Percentiles rank a stretch among this genome's conserved stretches.
These are phyloP conservation scores for Hypoxylon rickii DNA, from an alignment of 495 filamentous ascomycete genomes.

Conservation along the genomic window DNA sequence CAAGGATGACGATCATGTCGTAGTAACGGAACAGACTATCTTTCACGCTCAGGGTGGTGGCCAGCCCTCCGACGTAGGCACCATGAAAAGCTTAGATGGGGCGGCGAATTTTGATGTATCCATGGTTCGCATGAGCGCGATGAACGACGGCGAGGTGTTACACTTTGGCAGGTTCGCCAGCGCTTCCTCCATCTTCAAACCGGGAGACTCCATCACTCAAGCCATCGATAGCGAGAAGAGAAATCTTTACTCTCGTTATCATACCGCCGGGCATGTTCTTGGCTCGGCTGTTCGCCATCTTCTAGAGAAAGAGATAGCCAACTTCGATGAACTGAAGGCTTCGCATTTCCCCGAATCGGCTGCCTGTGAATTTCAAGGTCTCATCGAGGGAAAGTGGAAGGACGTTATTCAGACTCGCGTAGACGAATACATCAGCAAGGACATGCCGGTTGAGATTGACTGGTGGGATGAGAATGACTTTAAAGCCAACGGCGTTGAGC, in stretches of 20 bases:
- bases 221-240: constrained; percentile 59
- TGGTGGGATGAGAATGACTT: constrained; percentile 65
- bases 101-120: constrained; percentile 51
- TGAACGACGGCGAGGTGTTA: constrained; percentile 55
- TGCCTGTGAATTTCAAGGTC: constrained; percentile 61
- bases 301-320: constrained; percentile 50
- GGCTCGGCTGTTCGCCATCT: constrained; percentile 61
- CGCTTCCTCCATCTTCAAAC: constrained; percentile 31
- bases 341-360: constrained; percentile 66
- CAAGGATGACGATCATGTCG: constrained; percentile 49
- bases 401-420: constrained; percentile 57
- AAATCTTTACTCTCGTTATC: constrained; percentile 60
- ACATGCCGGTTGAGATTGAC: constrained; percentile 60
- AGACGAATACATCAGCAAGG: constrained; percentile 55
- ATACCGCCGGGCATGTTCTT: constrained; percentile 69
- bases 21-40: constrained; percentile 65
- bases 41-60: constrained; percentile 71
- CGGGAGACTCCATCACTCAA: constrained; percentile 51
- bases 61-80: constrained; percentile 64
- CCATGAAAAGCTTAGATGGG: constrained; percentile 44
- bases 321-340: constrained; percentile 65
- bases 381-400: constrained; percentile 64
- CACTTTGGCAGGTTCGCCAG: constrained; percentile 60
- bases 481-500: constrained; percentile 44
- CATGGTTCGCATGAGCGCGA: constrained; percentile 52